Conservation (phyloP, 345 rosid species). For the Draba incana region DNA sequence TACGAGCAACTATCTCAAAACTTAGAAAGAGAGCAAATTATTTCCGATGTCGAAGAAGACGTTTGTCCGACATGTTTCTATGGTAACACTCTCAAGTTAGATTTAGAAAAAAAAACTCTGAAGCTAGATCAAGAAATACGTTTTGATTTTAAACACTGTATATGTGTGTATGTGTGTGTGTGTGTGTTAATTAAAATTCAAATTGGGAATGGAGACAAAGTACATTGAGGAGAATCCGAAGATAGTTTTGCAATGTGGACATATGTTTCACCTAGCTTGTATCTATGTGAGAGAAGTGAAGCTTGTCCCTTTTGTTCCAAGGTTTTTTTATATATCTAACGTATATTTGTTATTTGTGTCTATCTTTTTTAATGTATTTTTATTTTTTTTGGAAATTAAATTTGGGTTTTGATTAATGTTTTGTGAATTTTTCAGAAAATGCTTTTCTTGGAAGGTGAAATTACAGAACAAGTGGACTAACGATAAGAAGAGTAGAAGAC, state of each 20-base stretch:
- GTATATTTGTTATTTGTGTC: neutral
- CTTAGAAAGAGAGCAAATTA: neutral
- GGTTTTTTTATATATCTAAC: slow-evolving; percentile 39
- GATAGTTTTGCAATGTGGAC: slow-evolving; percentile 49
- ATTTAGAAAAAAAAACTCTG: too few relatives aligned
- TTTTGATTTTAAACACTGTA: neutral
- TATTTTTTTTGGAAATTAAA: neutral
- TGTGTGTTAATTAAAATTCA: slow-evolving; percentile 12
- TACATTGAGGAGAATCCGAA: slow-evolving; percentile 55
- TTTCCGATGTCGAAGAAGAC: slow-evolving; percentile 41
- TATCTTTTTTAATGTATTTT: neutral
- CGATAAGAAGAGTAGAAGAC: too few relatives aligned
- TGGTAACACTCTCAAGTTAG: slow-evolving; percentile 40
- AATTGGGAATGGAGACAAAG: slow-evolving; percentile 34
- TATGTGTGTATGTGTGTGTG: slow-evolving; percentile 10
- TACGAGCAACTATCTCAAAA: slow-evolving; percentile 23
- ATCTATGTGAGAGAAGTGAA: slow-evolving; percentile 61
- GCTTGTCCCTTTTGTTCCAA: slow-evolving; percentile 57
- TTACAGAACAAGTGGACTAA: slow-evolving; percentile 13
- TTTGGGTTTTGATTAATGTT: slow-evolving; percentile 20
- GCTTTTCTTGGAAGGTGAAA: slow-evolving; percentile 33
- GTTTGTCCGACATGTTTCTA: slow-evolving; percentile 57
- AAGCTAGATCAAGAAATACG: too few relatives aligned
- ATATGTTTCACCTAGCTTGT: slow-evolving; percentile 56
- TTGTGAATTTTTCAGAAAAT: slow-evolving; percentile 29